Evolutionary conservation across 1,139 yeast species (phyloP), one percentile per base, ranked within the genome.

Genomic region (Geotrichum histeridarum): DNA sequence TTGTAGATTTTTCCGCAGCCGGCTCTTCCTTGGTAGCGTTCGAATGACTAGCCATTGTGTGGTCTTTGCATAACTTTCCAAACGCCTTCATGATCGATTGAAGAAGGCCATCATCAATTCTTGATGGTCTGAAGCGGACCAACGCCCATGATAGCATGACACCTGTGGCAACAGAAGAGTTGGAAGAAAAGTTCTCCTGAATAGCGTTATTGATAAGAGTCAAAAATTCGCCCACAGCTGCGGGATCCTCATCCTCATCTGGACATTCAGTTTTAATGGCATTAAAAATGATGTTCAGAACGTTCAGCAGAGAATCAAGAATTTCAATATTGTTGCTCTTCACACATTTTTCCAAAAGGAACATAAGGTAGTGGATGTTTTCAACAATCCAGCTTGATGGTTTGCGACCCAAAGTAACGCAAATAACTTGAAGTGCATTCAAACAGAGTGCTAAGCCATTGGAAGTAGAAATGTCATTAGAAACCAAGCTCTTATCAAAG

Each of bases 151-250:
- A 84, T 50, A 93, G 74, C 17, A 90, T 84, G 0, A 91, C 91
- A 60, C 97, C 96, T 8, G 97, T 94, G 15, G 95, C 93, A 50
- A 87, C 82, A 0, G 94, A 84, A n/a, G 87, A 84, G 64, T 84
- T 83, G 50, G 84, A 84, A 50, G 86, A 83, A 61, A 94, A 75
- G 68, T 91, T 96, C 64, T 93, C 97, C 8, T 87, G 81, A 35
- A 91, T 84, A 6, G 89, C 85, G 11, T 82, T 74, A 2, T 81
- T 79, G 54, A 93, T 71, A 51, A 83, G 74, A 1, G 77, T 71
- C 54, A 87, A 73, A 65, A 91, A 90, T 6, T 77, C 73, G 61
- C 80, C 82, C 1, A 81, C 79, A 42, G 78, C 82, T 27, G 83
- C 88, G 0, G 68, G 64, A 18, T 79, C 82, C 17, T 75, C 78